These are phyloP conservation scores for Sporisorium graminicola DNA, from an alignment of 1,284 basidiomycete species.

Conservation along the genomic window DNA sequence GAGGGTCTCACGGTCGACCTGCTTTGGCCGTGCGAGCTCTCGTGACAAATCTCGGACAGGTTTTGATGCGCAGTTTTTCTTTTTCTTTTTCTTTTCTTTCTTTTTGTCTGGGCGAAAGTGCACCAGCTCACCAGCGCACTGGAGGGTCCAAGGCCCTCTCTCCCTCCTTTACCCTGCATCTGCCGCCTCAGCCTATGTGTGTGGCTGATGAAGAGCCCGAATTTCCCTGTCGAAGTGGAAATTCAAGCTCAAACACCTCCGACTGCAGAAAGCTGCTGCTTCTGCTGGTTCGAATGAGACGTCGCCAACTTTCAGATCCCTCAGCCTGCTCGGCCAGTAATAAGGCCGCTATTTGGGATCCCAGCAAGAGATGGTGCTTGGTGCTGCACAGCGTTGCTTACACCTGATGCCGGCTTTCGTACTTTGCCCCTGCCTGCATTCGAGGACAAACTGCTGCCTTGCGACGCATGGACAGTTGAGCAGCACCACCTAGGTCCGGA, in stretches of 20 bases:
- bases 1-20: not conserved
- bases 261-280: no score
- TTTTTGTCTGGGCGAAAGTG: no score
- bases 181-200: no score
- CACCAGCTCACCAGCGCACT: no score
- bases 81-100: no score
- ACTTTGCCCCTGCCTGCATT: not conserved
- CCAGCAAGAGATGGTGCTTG: not conserved
- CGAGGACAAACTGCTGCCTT: not conserved
- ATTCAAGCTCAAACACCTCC: no score
- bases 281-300: slow-evolving; percentile 10
- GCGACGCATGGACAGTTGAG: no score
- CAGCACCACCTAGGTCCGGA: no score
- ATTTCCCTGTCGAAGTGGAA: no score
- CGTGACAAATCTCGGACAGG: not conserved
- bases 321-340: not conserved
- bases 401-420: not conserved
- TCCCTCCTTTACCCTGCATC: no score
- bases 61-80: not conserved
- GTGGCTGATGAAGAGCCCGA: not conserved
- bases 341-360: not conserved
- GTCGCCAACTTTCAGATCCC: not conserved
- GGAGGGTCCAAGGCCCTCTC: no score
- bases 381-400: no score
- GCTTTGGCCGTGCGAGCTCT: slow-evolving; percentile 6